Evolutionary conservation across 2,329 filamentous ascomycete genomes (phyloP), one percentile per base, ranked within the genome.

Genomic region (Volutella citrinella): DNA sequence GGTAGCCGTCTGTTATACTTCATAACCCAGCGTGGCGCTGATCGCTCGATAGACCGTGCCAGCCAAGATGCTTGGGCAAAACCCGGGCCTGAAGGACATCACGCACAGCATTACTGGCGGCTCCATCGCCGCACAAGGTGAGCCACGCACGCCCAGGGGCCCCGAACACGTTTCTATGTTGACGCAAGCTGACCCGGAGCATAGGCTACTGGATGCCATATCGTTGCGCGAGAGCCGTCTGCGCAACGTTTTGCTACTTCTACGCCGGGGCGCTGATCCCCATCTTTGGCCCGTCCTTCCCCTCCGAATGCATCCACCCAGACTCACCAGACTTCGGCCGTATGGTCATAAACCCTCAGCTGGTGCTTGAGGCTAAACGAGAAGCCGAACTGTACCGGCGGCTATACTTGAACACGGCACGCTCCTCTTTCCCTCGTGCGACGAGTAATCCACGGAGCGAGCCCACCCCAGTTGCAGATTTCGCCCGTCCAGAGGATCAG

Each of bases 161-260:
- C 15, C 14, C 11, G 24, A 36, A 20, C 27, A 16, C 24, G n/a
- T 22, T 22, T 20, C 19, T 19, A 4, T 8, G 32, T 4, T 24
- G 22, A 7, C 10, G 4, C n/a, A 13, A 8, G 8, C 42, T 47
- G 8, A 52, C 26, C 44, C n/a, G n/a, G 23, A 17, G 17, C 8
- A 14, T 40, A 95, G 89, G 93, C 20, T 98, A 97, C 63, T 98
- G 93, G 93, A 88, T 97, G 77, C 91, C 91, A 3, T 97, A 82
- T 52, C 68, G 78, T 23, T 94, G 89, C 48, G 93, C 93, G 28
- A 84, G 78, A 61, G 89, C 88, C 10, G 70, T 98, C 32, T 94
- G 90, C 52, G 78, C 87, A 5, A 96, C 87, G 1, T 97, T 97
- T 59, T 97, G 91, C 65, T 80, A 82, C 58, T 68, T 76, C 21